Evolutionary conservation across 176 grass and related monocot species (phyloP).

Genomic region (Bothriochloa decipiens): DNA sequence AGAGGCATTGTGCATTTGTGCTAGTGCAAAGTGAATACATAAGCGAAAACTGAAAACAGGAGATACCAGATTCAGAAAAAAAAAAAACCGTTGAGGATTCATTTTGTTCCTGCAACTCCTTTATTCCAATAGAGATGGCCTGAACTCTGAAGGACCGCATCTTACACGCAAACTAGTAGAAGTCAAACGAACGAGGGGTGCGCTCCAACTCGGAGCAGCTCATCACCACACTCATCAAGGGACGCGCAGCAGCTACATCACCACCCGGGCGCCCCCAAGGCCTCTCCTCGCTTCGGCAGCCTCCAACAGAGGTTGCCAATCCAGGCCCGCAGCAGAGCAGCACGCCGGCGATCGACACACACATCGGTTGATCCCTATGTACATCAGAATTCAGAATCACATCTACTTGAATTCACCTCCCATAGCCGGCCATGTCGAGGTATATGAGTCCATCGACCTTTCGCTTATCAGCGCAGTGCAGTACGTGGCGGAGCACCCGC

Average conservation of each 20-base stretch:
- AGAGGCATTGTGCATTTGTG: no score
- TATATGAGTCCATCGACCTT: not conserved
- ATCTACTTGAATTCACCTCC: constrained; percentile 22
- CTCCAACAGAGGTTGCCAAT: constrained; percentile 39
- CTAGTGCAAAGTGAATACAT: not conserved
- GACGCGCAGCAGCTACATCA: constrained; percentile 14
- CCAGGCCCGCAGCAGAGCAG: not conserved
- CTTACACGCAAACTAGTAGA: not conserved
- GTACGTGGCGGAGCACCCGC: not conserved
- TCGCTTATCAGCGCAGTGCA: constrained; percentile 34
- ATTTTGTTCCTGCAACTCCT: not conserved
- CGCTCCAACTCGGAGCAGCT: constrained; percentile 39
- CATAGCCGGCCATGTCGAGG: constrained; percentile 14
- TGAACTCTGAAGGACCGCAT: not conserved
- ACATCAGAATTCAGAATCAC: constrained; percentile 7
- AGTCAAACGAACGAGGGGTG: constrained; percentile 44
- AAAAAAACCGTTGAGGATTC: not conserved
- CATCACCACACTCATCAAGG: constrained; percentile 47
- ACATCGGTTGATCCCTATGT: constrained; percentile 1
- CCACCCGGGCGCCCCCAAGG: no score
- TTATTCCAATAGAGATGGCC: not conserved
- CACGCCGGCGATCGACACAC: constrained; percentile 11
- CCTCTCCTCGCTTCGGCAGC: no score
- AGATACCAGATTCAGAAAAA: not conserved
- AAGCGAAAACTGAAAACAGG: not conserved